Evolutionary conservation across 306 rosid species (phyloP).

Genomic region (Ochetophila trinervis): DNA sequence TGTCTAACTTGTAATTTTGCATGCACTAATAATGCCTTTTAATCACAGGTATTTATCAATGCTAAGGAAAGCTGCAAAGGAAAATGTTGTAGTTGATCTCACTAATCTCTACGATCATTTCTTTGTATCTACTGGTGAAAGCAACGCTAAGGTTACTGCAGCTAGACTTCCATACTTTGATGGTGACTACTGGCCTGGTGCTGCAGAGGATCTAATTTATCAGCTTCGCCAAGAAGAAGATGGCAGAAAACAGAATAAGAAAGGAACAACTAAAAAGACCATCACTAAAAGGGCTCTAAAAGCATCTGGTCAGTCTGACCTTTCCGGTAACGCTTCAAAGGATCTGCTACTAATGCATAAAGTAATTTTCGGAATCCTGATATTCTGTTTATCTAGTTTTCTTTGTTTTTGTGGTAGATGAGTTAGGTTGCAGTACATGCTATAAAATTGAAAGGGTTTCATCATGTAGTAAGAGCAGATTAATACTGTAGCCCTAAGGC

Average conservation of each 20-base stretch:
- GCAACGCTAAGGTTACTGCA: conserved; percentile 90
- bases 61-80: conserved; percentile 92
- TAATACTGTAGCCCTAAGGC: not conserved
- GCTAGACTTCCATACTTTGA: conserved; percentile 97
- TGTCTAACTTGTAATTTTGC: conserved; percentile 28
- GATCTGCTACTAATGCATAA: conserved; percentile 97
- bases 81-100: conserved; percentile 73
- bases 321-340: conserved; percentile 89
- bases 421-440: not conserved
- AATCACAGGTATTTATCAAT: conserved; percentile 78
- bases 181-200: conserved; percentile 99
- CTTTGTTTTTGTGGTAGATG: not conserved
- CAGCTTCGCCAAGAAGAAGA: conserved; percentile 97
- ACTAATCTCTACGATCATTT: conserved; percentile 94
- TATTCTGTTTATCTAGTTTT: conserved; percentile 5
- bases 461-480: not conserved
- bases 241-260: conserved; percentile 88
- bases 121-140: conserved; percentile 78
- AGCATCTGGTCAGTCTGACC: conserved; percentile 95
- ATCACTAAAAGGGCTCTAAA: conserved; percentile 89
- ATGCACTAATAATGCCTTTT: conserved; percentile 10
- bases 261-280: conserved; percentile 81
- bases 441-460: not conserved
- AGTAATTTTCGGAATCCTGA: conserved; percentile 46
- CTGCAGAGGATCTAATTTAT: conserved; percentile 95